These are phyloP conservation scores for Raddia distichophylla DNA, from an alignment of 176 grass and related monocot genomes.

Conservation along the genomic window DNA sequence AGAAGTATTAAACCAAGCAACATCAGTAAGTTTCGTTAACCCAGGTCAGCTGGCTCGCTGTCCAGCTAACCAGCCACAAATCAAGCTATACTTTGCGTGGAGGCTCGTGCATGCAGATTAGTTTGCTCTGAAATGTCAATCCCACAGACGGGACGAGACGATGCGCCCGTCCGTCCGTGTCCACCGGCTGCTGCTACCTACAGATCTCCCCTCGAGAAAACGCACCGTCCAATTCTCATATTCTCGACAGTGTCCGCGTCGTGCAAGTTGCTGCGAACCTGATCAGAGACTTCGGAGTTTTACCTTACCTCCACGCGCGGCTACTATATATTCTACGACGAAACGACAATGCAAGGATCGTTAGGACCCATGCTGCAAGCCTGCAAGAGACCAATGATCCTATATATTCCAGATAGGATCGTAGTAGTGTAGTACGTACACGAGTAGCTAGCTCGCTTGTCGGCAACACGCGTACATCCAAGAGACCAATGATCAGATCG, in stretches of 20 bases:
- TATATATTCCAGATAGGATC: too few relatives aligned
- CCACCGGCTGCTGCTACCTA: neutral
- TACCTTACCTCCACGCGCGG: neutral
- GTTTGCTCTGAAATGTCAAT: neutral
- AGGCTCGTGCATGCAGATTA: slow-evolving; percentile 11
- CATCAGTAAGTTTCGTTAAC: too few relatives aligned
- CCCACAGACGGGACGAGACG: too few relatives aligned
- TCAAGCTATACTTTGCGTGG: neutral
- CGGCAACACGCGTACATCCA: neutral
- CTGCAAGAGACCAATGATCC: too few relatives aligned
- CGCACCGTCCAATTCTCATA: neutral
- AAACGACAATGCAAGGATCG: neutral
- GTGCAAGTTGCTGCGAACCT: neutral
- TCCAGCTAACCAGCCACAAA: neutral
- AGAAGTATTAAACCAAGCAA: too few relatives aligned
- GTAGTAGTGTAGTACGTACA: too few relatives aligned
- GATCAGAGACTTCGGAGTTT: neutral
- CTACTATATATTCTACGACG: neutral
- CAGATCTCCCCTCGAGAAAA: neutral
- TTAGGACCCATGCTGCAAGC: neutral
- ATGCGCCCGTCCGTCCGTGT: neutral
- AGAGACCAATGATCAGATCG: neutral
- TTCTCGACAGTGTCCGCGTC: too few relatives aligned
- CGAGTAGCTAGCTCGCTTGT: neutral
- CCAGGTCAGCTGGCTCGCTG: neutral